Evolutionary conservation across 1,284 basidiomycete species (phyloP), one percentile per base, ranked within the genome.

Genomic region (Thecaphora thlaspeos): DNA sequence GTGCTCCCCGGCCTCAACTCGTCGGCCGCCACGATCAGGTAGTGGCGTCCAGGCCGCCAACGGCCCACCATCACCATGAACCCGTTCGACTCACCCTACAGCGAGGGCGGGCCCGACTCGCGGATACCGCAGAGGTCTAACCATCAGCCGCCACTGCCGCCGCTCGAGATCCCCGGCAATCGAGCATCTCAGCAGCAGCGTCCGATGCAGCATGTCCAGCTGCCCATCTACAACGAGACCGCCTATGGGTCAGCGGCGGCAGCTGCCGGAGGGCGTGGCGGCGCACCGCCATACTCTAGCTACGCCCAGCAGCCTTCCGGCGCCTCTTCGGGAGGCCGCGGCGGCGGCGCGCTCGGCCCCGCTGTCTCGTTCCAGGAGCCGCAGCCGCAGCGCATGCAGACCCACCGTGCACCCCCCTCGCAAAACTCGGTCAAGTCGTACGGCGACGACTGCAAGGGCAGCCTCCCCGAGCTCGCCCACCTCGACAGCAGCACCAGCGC

Each of bases 341-440:
- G n/a, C n/a, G n/a, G n/a, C n/a, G n/a, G n/a, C n/a, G n/a, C n/a
- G n/a, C n/a, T n/a, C 19, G 37, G 37, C 17, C 37, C 17, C 8
- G 19, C 34, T 23, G 66, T 72, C 53, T 72, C 70, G n/a, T 72
- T 72, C 46, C 70, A 70, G 43, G 67, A 68, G 30, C 68, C 54
- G 17, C 36, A 23, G 37, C 14, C 61, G 8, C 54, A 57, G 32
- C 55, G 70, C 24, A 43, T 48, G 1, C 55, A 51, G 12, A 39
- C 48, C 15, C 58, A 64, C 32, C 63, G 70, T 10, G 57, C 64
- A 21, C 51, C 42, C 7, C 54, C 60, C 11, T 70, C 67, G 50
- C 55, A 61, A 46, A 68, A 72, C 1, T 70, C 70, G 1, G 55
- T 72, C 46, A 64, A 64, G 41, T 59, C 58, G 15, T 65, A 57